Base-by-base conservation (phyloP, 2,329 filamentous ascomycete genomes). In the Penicillium sp. region DNA sequence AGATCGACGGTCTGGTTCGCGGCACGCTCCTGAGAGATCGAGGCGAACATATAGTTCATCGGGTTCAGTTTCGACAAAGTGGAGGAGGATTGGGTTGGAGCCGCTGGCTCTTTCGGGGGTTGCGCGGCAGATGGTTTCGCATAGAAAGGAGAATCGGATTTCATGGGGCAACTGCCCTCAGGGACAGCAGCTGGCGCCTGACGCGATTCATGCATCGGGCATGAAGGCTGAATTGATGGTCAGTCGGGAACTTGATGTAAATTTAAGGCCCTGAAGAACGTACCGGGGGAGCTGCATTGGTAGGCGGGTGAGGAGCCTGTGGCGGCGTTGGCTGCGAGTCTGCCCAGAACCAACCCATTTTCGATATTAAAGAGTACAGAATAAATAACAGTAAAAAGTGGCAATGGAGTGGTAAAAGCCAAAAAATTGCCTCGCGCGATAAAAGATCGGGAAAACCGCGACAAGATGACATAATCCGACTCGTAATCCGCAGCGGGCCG, bases 11-110 rank as follows among this genome's bases (percentile, higher is more conserved):
- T 83, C 75, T 99, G 95, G 61, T 90, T 81, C 0, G 86, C 80
- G 2, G 91, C 86, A 48, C 84, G 89, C 29, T 86, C 84, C 77
- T 98, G 93, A 7, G 93, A 93, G 46, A 98, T 82, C 60, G 89
- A 86, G 41, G 85, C 82, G 74, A 96, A 96, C 93, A 99, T 99
- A 81, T 93, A 97, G 80, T 99, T 99, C 52, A 99, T 82, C 5
- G 88, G 88, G 67, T 90, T 90, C 44, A 90, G 78, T 67, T 84
- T 87, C n/a, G 86, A 86, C 55, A 87, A 77, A 39, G 83, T 82
- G 0, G 85, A 84, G 43, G 76, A 68, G 43, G 76, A 68, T 37
- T 65, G 73, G 39, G 55, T 48, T 48, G 55, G 55, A 49, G 64
- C 66, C 50, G 68, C 68, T 57, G 68, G 65, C 49, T 61, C 71